These are phyloP conservation scores for Fomitiporia mediterranea DNA, from an alignment of 1,284 basidiomycete species.

Conservation along the genomic window DNA sequence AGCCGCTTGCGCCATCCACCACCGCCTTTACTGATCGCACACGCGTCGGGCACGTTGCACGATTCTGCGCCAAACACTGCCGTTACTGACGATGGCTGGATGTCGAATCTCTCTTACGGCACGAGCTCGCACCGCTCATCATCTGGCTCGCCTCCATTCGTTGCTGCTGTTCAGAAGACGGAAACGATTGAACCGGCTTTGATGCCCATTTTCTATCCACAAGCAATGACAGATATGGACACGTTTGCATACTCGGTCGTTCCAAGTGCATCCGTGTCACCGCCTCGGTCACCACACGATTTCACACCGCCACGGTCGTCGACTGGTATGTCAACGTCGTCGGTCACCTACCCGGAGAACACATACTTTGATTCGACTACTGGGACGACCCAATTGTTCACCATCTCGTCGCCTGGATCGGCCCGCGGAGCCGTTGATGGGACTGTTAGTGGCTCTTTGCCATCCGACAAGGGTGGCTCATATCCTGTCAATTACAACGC, in stretches of 20 bases:
- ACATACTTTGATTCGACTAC: slow-evolving; percentile 10
- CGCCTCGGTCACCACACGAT: slow-evolving; percentile 15
- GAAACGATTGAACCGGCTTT: slow-evolving; percentile 14
- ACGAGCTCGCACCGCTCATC: slow-evolving; percentile 15
- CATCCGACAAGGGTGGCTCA: slow-evolving; percentile 8
- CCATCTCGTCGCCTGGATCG: slow-evolving; percentile 16
- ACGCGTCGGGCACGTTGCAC: slow-evolving; percentile 22
- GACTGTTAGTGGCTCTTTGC: neutral
- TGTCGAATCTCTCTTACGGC: slow-evolving; percentile 21
- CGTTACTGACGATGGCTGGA: slow-evolving; percentile 33
- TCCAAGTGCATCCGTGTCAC: neutral
- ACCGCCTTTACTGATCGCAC: slow-evolving; percentile 25
- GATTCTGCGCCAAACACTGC: slow-evolving; percentile 32
- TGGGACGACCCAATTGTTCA: slow-evolving; percentile 5
- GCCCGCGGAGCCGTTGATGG: slow-evolving; percentile 10
- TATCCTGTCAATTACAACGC: slow-evolving; percentile 8
- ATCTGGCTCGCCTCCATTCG: slow-evolving; percentile 17
- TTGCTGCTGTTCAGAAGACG: slow-evolving; percentile 8
- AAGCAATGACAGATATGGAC: slow-evolving; percentile 8
- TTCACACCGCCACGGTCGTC: slow-evolving; percentile 19
- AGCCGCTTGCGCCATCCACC: slow-evolving; percentile 32
- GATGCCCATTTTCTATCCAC: slow-evolving; percentile 9
- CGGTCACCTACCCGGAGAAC: slow-evolving; percentile 12
- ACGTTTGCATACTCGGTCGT: slow-evolving; percentile 19
- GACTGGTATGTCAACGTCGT: slow-evolving; percentile 18